These are phyloP conservation scores for Calonectria hongkongensis DNA, from an alignment of 2,329 filamentous ascomycete species.

Conservation along the genomic window DNA sequence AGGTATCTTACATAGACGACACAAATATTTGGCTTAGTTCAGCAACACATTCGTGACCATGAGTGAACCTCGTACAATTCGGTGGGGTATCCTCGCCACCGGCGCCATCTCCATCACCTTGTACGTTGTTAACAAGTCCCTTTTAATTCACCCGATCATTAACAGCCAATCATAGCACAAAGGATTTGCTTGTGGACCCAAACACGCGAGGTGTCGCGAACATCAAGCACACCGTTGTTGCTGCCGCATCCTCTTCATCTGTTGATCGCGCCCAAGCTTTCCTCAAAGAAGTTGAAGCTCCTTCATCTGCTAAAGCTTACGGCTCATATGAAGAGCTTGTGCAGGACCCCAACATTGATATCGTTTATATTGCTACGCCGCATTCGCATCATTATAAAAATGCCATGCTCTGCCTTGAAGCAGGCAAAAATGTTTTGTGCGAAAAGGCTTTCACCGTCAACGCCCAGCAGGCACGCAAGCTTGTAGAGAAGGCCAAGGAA, in stretches of 20 bases:
- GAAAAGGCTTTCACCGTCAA: conserved; percentile 93
- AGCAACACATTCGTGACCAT: not conserved
- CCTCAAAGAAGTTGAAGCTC: conserved; percentile 79
- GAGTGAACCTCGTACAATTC: conserved; percentile 26
- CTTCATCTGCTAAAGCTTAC: conserved; percentile 80
- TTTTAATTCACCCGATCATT: not conserved
- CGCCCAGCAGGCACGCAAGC: conserved; percentile 81
- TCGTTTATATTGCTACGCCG: conserved; percentile 91
- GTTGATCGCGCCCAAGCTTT: conserved; percentile 81
- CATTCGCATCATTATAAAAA: conserved; percentile 96
- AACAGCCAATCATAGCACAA: conserved; percentile 53
- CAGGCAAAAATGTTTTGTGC: conserved; percentile 90
- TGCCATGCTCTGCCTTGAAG: conserved; percentile 84
- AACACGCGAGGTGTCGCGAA: conserved; percentile 80
- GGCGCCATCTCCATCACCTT: conserved; percentile 38
- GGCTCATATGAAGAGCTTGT: conserved; percentile 88
- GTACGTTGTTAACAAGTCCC: not conserved
- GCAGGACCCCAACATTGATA: conserved; percentile 84
- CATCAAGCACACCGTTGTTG: conserved; percentile 84
- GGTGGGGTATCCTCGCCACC: conserved; percentile 42
- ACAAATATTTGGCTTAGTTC: not conserved
- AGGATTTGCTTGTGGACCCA: conserved; percentile 85
- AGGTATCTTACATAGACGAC: too few species aligned
- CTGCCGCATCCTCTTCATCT: conserved; percentile 87
- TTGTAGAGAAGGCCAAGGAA: conserved; percentile 81